Percentiles rank a stretch among this genome's conserved stretches.
Conservation (phyloP, 2,329 filamentous ascomycete genomes). For the Ceratocystiopsis brevicomis region DNA sequence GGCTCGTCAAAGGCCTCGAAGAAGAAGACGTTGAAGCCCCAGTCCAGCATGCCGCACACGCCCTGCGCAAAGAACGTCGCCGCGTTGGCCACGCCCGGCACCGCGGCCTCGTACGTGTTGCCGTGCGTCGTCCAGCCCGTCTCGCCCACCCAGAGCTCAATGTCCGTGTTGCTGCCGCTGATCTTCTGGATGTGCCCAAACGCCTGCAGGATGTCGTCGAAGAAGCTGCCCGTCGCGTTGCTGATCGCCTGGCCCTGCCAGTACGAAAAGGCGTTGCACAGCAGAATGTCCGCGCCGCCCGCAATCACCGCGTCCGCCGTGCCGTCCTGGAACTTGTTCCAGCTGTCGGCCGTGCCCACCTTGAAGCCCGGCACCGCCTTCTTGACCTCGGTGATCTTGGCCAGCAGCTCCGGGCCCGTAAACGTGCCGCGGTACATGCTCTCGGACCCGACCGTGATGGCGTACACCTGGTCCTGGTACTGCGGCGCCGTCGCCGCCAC, state of each 20-base stretch:
- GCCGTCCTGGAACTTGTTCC: conserved; percentile 7
- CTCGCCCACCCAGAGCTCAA: conserved; percentile 7
- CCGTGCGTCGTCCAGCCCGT: conserved; percentile 5
- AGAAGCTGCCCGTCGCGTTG: conserved; percentile 4
- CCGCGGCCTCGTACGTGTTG: conserved; percentile 2
- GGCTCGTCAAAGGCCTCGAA: conserved; percentile 7
- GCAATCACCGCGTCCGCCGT: conserved; percentile 3
- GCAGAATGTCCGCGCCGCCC: conserved; percentile 5
- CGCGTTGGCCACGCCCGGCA: conserved; percentile 2
- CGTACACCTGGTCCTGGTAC: conserved; percentile 7
- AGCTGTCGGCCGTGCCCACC: conserved; percentile 6
- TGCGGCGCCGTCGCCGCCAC: conserved; percentile 1
- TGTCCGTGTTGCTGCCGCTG: conserved; percentile 1
- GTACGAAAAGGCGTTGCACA: conserved; percentile 7
- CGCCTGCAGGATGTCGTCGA: conserved; percentile 5
- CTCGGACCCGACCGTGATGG: conserved; percentile 6
- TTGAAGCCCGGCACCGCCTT: conserved; percentile 2
- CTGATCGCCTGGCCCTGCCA: conserved; percentile 5
- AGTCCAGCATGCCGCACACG: conserved; percentile 5
- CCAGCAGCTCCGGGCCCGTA: conserved; percentile 4
- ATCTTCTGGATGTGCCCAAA: conserved; percentile 4
- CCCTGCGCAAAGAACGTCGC: conserved; percentile 2
- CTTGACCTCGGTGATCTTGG: conserved; percentile 3
- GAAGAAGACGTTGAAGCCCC: conserved; percentile 6
- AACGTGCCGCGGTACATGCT: conserved; percentile 6